Conservation (phyloP, 345 rosid species). For the Eucalyptus tenuipes region DNA sequence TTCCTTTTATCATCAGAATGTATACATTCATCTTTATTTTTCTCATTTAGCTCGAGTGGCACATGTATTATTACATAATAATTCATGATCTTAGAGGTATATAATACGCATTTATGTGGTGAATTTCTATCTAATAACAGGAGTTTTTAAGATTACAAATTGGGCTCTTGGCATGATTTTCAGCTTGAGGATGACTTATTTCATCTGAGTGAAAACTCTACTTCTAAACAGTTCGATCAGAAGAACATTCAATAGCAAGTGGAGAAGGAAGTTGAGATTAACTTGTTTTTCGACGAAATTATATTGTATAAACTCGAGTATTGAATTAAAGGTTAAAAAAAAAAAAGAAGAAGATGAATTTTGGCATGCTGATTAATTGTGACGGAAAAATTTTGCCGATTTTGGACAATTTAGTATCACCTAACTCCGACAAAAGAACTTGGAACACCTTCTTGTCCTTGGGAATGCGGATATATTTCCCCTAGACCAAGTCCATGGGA, state of each 20-base stretch:
- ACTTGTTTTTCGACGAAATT: background rate
- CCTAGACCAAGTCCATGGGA: background rate
- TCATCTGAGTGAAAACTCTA: background rate
- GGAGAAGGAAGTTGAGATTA: background rate
- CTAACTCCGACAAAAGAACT: background rate
- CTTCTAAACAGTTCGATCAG: background rate
- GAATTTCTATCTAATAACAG: background rate
- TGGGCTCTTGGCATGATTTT: background rate
- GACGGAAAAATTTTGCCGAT: accelerated
- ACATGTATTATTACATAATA: background rate
- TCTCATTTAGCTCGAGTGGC: background rate
- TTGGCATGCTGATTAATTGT: background rate
- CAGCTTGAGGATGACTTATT: background rate
- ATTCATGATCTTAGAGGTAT: background rate
- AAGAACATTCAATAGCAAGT: background rate
- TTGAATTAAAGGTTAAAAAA: background rate
- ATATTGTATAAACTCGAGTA: background rate
- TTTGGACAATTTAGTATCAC: background rate
- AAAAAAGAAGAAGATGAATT: background rate
- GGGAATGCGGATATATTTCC: background rate
- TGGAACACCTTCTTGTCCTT: background rate
- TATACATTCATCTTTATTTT: background rate
- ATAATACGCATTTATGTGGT: background rate
- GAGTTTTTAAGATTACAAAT: background rate
- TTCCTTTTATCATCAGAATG: background rate